Evolutionary conservation across 176 grass and related monocot genomes (phyloP).

Genomic region (Oryza meridionalis): DNA sequence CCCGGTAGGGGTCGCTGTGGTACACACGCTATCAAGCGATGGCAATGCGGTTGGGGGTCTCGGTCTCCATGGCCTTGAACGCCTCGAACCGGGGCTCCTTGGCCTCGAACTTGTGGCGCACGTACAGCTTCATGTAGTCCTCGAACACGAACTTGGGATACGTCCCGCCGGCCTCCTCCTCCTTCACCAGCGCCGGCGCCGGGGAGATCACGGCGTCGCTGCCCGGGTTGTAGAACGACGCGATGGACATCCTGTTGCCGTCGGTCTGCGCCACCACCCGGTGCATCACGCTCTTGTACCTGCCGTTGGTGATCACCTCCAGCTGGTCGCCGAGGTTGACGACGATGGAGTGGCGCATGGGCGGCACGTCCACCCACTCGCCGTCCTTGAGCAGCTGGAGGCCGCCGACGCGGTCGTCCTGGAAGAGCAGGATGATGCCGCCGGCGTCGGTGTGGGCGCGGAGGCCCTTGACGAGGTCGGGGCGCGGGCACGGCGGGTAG

Average conservation of each 20-base stretch:
- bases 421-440: conserved; percentile 90
- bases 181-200: conserved; percentile 57
- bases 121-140: conserved; percentile 93
- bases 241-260: conserved; percentile 87
- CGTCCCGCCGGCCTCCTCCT: neutral
- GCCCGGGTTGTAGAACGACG: conserved; percentile 91
- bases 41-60: conserved; percentile 42
- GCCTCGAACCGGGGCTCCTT: conserved; percentile 82
- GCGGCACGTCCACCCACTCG: conserved; percentile 76
- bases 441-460: conserved; percentile 88
- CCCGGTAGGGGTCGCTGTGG: neutral
- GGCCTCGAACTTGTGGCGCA: conserved; percentile 71
- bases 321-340: conserved; percentile 95
- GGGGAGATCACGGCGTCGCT: conserved; percentile 81
- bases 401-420: conserved; percentile 69
- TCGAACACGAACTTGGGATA: conserved; percentile 85
- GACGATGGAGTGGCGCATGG: conserved; percentile 66
- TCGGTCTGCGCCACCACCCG: conserved; percentile 68
- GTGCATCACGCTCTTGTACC: conserved; percentile 88
- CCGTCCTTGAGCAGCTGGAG: conserved; percentile 83
- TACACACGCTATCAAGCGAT: conserved; percentile 18
- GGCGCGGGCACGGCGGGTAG: conserved; percentile 86
- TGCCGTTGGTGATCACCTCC: conserved; percentile 92
- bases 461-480: conserved; percentile 79
- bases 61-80: conserved; percentile 60